Conservation (phyloP, 1,139 yeast genomes). For the Hemisphaericaspora lyxosophila region DNA sequence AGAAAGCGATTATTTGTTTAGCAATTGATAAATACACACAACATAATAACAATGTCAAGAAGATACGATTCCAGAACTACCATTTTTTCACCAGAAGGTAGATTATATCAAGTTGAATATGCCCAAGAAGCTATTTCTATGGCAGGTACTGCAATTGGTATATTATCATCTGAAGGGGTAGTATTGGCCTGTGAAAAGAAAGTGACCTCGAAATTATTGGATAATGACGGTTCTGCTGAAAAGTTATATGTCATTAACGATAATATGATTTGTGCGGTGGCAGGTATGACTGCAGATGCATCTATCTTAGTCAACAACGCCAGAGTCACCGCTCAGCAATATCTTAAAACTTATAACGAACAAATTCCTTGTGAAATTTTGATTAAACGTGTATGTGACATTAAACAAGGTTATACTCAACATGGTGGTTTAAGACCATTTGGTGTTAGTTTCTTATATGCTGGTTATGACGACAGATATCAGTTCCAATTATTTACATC, state of each 20-base stretch:
- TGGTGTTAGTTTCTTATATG: constrained; percentile 94
- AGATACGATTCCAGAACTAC: constrained; percentile 94
- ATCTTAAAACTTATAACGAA: constrained; percentile 82
- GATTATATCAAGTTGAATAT: constrained; percentile 93
- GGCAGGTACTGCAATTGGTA: constrained; percentile 97
- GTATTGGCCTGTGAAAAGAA: constrained; percentile 96
- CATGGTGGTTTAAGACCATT: constrained; percentile 98
- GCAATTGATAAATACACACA: too few relatives aligned
- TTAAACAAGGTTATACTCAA: constrained; percentile 97
- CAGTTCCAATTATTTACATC: constrained; percentile 93
- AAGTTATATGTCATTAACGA: constrained; percentile 83
- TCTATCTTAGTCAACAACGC: constrained; percentile 86
- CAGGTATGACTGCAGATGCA: constrained; percentile 98
- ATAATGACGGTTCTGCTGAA: constrained; percentile 92
- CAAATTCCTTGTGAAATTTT: constrained; percentile 89
- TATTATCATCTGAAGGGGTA: constrained; percentile 88
- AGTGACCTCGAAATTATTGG: constrained; percentile 86
- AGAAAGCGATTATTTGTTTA: too few relatives aligned
- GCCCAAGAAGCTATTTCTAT: constrained; percentile 97
- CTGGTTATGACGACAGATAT: constrained; percentile 89
- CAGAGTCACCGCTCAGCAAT: constrained; percentile 80
- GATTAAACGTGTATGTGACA: constrained; percentile 86
- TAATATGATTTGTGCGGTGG: constrained; percentile 90
- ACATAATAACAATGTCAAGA: constrained; percentile 37
- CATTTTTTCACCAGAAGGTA: constrained; percentile 97